phyloP scores from a whole-genome alignment of 352 stramenopile species.

The Phytopythium boreale region DNA sequence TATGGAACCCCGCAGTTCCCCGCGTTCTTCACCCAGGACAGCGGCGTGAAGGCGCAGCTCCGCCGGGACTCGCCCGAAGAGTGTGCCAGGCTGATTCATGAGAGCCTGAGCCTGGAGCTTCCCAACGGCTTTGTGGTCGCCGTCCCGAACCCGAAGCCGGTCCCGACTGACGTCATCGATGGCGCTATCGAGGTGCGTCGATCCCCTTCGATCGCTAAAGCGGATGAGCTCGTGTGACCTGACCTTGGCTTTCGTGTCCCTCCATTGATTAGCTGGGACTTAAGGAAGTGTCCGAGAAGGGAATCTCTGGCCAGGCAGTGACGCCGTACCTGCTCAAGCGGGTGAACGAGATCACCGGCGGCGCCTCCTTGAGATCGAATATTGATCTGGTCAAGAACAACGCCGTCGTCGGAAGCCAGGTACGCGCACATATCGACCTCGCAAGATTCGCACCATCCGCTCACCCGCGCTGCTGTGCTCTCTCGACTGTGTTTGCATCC shows the following conservation, averaged over 20 bases:
- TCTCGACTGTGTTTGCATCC: neutral
- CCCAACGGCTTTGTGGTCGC: slow-evolving; percentile 85
- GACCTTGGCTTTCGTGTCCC: neutral
- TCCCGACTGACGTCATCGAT: slow-evolving; percentile 87
- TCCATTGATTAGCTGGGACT: slow-evolving; percentile 54
- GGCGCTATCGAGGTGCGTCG: slow-evolving; percentile 77
- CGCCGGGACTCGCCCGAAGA: slow-evolving; percentile 84
- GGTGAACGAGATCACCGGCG: slow-evolving; percentile 94
- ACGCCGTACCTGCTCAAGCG: slow-evolving; percentile 90
- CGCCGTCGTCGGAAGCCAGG: slow-evolving; percentile 92
- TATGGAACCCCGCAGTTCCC: slow-evolving; percentile 94
- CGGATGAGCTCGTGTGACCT: neutral
- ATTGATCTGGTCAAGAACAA: slow-evolving; percentile 98
- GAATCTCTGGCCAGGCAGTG: slow-evolving; percentile 92
- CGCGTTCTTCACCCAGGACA: slow-evolving; percentile 96
- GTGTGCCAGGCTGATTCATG: slow-evolving; percentile 82
- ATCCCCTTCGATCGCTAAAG: neutral
- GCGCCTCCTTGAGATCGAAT: slow-evolving; percentile 92
- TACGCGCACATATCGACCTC: slow-evolving; percentile 21
- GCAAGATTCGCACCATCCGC: too few species aligned
- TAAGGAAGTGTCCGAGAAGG: slow-evolving; percentile 72
- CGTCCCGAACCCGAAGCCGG: slow-evolving; percentile 87
- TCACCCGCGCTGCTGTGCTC: neutral
- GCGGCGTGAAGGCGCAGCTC: slow-evolving; percentile 81
- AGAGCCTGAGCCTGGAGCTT: slow-evolving; percentile 75